Evolutionary conservation across 768 basidiomycete genomes (phyloP).

Genomic region (Chalciporus pseudorubinellus): DNA sequence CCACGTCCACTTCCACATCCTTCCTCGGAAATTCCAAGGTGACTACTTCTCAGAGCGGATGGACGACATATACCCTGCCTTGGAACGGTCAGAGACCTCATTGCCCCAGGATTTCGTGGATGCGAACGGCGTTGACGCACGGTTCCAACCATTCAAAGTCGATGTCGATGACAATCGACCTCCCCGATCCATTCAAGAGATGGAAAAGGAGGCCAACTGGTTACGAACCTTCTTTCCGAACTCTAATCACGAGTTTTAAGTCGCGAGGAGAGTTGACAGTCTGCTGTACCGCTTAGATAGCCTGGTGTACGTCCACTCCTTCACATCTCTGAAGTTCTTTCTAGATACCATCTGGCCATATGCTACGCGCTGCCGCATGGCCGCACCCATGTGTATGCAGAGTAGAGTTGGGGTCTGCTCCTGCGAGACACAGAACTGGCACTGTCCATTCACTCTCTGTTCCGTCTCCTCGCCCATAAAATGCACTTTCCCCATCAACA

Average conservation of each 20-base stretch:
- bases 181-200: constrained; percentile 67
- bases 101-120: constrained; percentile 41
- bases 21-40: constrained; percentile 74
- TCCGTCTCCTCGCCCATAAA: constrained; percentile 17
- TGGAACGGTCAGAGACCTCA: constrained; percentile 63
- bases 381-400: constrained; percentile 38
- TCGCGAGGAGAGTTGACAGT: neutral
- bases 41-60: constrained; percentile 63
- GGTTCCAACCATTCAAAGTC: constrained; percentile 46
- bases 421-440: constrained; percentile 42
- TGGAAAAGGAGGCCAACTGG: constrained; percentile 78
- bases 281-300: neutral
- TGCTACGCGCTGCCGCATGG: constrained; percentile 33
- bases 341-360: constrained; percentile 36
- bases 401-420: constrained; percentile 20
- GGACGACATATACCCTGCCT: constrained; percentile 75
- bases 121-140: constrained; percentile 13
- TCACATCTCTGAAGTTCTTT: neutral
- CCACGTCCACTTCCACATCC: constrained; percentile 94
- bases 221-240: constrained; percentile 52
- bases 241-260: constrained; percentile 1
- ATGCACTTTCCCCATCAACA: constrained; percentile 28
- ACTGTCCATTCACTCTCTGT: constrained; percentile 10
- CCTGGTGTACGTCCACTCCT: constrained; percentile 3
- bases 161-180: constrained; percentile 68